phyloP scores from a whole-genome alignment of 169 alveolate species.

The Plasmodium ovale region DNA sequence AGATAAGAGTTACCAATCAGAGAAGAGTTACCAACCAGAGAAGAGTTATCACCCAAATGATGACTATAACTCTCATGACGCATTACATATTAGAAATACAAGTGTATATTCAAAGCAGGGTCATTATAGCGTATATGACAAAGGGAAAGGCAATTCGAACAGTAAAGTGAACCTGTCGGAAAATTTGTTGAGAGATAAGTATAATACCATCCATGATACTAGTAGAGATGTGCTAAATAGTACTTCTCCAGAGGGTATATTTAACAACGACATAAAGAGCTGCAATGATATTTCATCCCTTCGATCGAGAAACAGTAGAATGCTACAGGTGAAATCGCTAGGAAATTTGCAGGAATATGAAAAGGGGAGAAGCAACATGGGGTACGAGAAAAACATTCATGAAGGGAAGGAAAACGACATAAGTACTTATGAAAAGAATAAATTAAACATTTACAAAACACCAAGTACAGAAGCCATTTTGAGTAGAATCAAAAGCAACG shows the following conservation, averaged over 20 bases:
- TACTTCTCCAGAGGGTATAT: not conserved
- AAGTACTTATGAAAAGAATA: not conserved
- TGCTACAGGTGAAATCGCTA: not conserved
- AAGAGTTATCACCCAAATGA: not conserved
- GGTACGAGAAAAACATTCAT: not conserved
- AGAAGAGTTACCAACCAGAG: not conserved
- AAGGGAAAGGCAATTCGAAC: not conserved
- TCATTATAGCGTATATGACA: not conserved
- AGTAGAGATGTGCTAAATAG: not conserved
- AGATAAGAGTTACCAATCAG: too few relatives aligned
- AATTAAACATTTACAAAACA: slow-evolving; percentile 14
- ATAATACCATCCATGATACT: not conserved
- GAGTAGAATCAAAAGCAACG: slow-evolving; percentile 44
- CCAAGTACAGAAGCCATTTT: slow-evolving; percentile 58
- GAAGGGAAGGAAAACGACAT: not conserved
- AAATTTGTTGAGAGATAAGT: too few relatives aligned
- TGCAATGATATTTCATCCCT: not conserved
- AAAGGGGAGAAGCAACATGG: not conserved
- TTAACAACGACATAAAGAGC: slow-evolving; percentile 17
- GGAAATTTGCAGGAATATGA: not conserved
- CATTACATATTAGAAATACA: not conserved
- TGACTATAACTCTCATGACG: not conserved
- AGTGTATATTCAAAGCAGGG: slow-evolving; percentile 8
- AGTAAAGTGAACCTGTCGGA: too few relatives aligned
- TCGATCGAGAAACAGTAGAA: not conserved